Evolutionary conservation across 2,329 filamentous ascomycete species (phyloP).

Genomic region (Xylaria sp.): DNA sequence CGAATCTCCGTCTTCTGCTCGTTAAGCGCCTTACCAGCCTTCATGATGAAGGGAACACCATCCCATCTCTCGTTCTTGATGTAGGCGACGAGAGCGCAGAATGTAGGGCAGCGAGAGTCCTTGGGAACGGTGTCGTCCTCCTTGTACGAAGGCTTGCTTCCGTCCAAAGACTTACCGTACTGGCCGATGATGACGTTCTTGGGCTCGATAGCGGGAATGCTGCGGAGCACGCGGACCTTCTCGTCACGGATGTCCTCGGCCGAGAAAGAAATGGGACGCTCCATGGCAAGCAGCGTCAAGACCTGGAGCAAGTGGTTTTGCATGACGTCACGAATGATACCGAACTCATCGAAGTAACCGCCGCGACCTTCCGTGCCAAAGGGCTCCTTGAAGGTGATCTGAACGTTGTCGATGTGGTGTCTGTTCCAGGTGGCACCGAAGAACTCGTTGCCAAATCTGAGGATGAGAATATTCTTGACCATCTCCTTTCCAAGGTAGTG

Average conservation of each 20-base stretch:
- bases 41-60: slow-evolving; percentile 97
- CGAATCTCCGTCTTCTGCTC: slow-evolving; percentile 99
- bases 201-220: slow-evolving; percentile 90
- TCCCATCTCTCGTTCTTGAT: slow-evolving; percentile 99
- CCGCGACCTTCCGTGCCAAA: slow-evolving; percentile 97
- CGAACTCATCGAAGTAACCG: slow-evolving; percentile 99
- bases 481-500: slow-evolving; percentile 99
- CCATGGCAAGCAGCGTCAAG: slow-evolving; percentile 93
- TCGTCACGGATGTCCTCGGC: slow-evolving; percentile 97
- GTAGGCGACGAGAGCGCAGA: slow-evolving; percentile 93
- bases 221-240: slow-evolving; percentile 92
- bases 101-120: slow-evolving; percentile 94
- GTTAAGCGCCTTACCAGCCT: slow-evolving; percentile 97
- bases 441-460: slow-evolving; percentile 98
- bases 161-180: slow-evolving; percentile 93
- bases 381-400: slow-evolving; percentile 99
- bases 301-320: slow-evolving; percentile 98
- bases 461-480: slow-evolving; percentile 99
- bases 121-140: slow-evolving; percentile 98
- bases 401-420: slow-evolving; percentile 98
- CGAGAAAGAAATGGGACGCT: slow-evolving; percentile 96
- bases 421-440: slow-evolving; percentile 98
- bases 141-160: slow-evolving; percentile 95
- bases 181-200: slow-evolving; percentile 99
- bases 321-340: slow-evolving; percentile 99